phyloP scores from a whole-genome alignment of 1,284 basidiomycete genomes.

The Peniophora sp. region DNA sequence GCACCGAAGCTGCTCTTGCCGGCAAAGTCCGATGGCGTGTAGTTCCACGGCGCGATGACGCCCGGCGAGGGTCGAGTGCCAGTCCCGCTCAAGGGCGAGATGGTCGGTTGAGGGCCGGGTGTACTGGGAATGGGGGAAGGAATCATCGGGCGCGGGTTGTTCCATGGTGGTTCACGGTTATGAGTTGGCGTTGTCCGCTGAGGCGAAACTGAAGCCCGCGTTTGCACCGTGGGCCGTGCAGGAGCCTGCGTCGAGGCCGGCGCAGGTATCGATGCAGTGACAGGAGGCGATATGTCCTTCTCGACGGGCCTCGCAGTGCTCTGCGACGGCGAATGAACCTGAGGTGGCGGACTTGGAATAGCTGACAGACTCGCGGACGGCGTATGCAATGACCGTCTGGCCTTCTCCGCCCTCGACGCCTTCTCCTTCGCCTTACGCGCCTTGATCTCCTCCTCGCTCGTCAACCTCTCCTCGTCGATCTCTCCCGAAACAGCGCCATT shows the following conservation, averaged over 20 bases:
- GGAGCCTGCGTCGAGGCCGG: not conserved
- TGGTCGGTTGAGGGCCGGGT: conserved; percentile 7
- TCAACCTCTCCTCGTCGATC: conserved; percentile 57
- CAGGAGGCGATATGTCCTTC: not conserved
- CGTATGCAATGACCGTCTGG: conserved; percentile 8
- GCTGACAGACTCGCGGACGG: not conserved
- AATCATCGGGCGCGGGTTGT: not conserved
- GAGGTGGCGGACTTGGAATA: no score
- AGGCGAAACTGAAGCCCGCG: conserved; percentile 5
- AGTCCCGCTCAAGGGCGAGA: conserved; percentile 13
- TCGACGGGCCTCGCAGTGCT: not conserved
- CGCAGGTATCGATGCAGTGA: not conserved
- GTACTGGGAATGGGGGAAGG: not conserved
- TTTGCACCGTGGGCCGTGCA: not conserved
- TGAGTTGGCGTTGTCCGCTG: conserved; percentile 1
- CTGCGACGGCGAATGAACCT: no score
- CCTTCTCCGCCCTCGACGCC: conserved; percentile 17
- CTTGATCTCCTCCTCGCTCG: conserved; percentile 42
- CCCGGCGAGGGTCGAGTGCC: conserved; percentile 7
- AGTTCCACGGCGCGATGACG: conserved; percentile 39
- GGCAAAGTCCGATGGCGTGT: conserved; percentile 46
- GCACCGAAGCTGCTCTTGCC: conserved; percentile 14
- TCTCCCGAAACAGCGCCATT: conserved; percentile 41
- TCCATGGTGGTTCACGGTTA: not conserved
- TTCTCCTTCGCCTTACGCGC: conserved; percentile 18